phyloP scores from a whole-genome alignment of 2,329 filamentous ascomycete species.

The Thermomyces lanuginosus region DNA sequence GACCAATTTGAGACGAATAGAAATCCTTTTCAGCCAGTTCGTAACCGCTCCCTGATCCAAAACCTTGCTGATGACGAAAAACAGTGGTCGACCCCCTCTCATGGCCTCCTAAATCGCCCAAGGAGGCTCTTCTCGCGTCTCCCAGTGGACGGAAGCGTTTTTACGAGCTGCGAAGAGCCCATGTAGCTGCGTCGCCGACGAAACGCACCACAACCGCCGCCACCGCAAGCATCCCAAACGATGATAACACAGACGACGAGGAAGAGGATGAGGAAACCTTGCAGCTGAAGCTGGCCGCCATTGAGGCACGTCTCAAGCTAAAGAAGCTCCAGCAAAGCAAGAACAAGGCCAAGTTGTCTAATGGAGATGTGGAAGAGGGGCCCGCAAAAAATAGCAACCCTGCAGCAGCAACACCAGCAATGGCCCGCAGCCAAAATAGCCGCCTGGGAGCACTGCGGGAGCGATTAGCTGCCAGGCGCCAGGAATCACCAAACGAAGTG shows the following conservation, averaged over 20 bases:
- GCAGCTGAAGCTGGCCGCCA: constrained; percentile 69
- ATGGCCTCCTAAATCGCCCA: constrained; percentile 49
- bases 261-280: constrained; percentile 81
- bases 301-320: constrained; percentile 71
- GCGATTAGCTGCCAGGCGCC: constrained; percentile 2
- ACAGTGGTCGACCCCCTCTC: constrained; percentile 28
- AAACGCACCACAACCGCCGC: constrained; percentile 33
- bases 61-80: too few species aligned
- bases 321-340: constrained; percentile 61
- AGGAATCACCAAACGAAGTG: constrained; percentile 31
- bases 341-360: constrained; percentile 11
- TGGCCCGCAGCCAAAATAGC: too few species aligned
- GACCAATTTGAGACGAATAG: too few species aligned
- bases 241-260: constrained; percentile 39
- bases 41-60: constrained; percentile 3
- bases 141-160: constrained; percentile 66
- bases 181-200: constrained; percentile 49
- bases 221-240: constrained; percentile 14
- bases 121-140: constrained; percentile 48
- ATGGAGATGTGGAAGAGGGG: constrained; percentile 11
- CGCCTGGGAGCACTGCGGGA: constrained; percentile 9
- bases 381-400: constrained; percentile 13
- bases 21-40: too few species aligned
- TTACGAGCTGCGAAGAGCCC: constrained; percentile 48
- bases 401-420: constrained; percentile 10